Evolutionary conservation across 1,284 basidiomycete genomes (phyloP).

Genomic region (Ustilago lituana): DNA sequence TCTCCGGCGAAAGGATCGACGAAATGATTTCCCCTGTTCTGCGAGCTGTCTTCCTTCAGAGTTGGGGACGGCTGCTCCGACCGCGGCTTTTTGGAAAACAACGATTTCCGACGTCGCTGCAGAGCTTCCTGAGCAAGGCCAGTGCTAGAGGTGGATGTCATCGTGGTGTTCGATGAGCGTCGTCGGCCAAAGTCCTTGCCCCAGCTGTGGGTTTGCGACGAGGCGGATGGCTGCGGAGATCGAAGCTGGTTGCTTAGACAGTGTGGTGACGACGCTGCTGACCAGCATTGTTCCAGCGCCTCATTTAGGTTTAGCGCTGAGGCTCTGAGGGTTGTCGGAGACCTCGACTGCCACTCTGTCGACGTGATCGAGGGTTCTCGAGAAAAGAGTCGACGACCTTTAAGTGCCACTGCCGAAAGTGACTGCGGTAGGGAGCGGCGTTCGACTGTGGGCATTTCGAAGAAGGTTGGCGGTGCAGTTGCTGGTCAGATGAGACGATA

Average conservation of each 20-base stretch:
- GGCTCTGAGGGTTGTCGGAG: slow-evolving; percentile 1
- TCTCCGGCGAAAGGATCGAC: slow-evolving; percentile 22
- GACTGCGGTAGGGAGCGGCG: slow-evolving; percentile 26
- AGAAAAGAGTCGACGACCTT: slow-evolving; percentile 34
- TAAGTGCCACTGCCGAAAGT: slow-evolving; percentile 26
- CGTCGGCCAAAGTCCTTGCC: slow-evolving; percentile 19
- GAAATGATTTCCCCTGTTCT: neutral
- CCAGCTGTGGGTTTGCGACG: neutral
- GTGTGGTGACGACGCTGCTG: slow-evolving; percentile 12
- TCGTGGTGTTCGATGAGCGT: slow-evolving; percentile 33
- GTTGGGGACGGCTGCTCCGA: neutral
- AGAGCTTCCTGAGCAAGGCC: slow-evolving; percentile 1
- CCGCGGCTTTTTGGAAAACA: slow-evolving; percentile 31
- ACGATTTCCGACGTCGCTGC: slow-evolving; percentile 25
- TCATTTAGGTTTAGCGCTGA: slow-evolving; percentile 31
- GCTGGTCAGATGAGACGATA: neutral
- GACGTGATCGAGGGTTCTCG: neutral
- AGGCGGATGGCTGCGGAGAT: slow-evolving; percentile 10
- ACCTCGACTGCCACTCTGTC: neutral
- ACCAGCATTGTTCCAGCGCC: slow-evolving; percentile 25
- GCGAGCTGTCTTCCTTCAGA: neutral
- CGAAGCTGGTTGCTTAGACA: slow-evolving; percentile 28
- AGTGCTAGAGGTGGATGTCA: slow-evolving; percentile 13
- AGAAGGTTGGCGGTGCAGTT: neutral
- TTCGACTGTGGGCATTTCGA: slow-evolving; percentile 30